phyloP scores from a whole-genome alignment of 371 early-diverging fungal species.

The Mortierella sp. region DNA sequence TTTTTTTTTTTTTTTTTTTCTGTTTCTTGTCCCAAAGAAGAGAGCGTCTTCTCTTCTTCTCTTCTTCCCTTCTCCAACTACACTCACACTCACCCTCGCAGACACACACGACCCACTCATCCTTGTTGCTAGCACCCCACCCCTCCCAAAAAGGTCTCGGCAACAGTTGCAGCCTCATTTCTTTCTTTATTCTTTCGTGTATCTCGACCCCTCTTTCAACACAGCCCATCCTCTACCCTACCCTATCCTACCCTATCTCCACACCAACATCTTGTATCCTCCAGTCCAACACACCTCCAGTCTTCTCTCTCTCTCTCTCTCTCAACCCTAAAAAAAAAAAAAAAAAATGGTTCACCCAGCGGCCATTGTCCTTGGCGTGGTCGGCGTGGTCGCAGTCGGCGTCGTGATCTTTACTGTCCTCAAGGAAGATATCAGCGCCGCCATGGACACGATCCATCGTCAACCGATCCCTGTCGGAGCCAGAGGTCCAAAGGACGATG shows the following conservation, averaged over 20 bases:
- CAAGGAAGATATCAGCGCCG: slow-evolving; percentile 29
- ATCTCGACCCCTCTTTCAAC: not conserved
- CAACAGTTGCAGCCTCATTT: too few relatives aligned
- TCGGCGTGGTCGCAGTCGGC: slow-evolving; percentile 41
- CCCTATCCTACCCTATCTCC: not conserved
- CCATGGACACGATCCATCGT: slow-evolving; percentile 21
- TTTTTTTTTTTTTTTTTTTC: slow-evolving; percentile 1
- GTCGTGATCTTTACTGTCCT: slow-evolving; percentile 35
- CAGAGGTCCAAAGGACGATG: slow-evolving; percentile 9
- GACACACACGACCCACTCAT: too few relatives aligned
- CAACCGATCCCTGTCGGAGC: slow-evolving; percentile 11
- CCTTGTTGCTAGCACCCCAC: too few relatives aligned
- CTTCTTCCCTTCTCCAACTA: not conserved
- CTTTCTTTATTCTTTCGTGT: not conserved
- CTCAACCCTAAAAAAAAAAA: not conserved
- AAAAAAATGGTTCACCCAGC: slow-evolving; percentile 44
- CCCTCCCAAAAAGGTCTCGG: too few relatives aligned
- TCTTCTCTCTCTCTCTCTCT: not conserved
- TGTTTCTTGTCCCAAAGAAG: not conserved
- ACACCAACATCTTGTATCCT: not conserved
- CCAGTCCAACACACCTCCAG: not conserved
- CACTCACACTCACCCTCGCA: not conserved
- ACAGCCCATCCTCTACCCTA: not conserved
- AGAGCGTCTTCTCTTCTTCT: too few relatives aligned
- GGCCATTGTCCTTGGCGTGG: slow-evolving; percentile 24